Percentiles rank a stretch among this genome's conserved stretches.
phyloP scores from a whole-genome alignment of 495 filamentous ascomycete genomes.

The Platismatia glauca region DNA sequence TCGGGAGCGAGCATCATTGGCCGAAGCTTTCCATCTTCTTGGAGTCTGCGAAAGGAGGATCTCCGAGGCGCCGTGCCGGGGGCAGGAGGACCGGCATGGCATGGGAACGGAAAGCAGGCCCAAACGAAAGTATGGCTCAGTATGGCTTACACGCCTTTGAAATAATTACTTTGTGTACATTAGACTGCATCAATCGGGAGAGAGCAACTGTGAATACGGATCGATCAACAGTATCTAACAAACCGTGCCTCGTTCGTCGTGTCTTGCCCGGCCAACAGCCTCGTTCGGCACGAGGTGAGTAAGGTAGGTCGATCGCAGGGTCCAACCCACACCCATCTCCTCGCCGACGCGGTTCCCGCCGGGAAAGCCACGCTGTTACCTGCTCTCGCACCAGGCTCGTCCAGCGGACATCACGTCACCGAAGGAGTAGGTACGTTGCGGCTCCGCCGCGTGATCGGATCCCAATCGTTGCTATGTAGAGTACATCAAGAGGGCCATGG shows the following conservation, averaged over 20 bases:
- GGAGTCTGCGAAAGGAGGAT: not conserved
- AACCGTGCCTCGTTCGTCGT: not conserved
- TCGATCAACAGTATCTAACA: not conserved
- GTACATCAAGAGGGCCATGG: no score
- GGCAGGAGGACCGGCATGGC: not conserved
- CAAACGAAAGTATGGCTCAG: not conserved
- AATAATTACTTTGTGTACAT: not conserved
- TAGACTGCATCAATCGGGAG: not conserved
- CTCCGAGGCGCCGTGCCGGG: not conserved
- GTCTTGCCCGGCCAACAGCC: not conserved
- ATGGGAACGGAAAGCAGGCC: not conserved
- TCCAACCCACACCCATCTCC: no score
- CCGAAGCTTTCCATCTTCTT: not conserved
- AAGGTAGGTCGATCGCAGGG: no score
- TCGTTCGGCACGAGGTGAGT: no score
- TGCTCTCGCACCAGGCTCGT: not conserved
- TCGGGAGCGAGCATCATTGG: not conserved
- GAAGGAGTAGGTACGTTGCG: no score
- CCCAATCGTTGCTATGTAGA: no score
- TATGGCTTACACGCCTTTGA: not conserved
- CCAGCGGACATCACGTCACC: not conserved
- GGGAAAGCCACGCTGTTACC: no score
- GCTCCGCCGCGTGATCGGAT: no score
- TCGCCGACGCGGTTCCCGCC: no score
- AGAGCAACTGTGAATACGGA: not conserved